Base-by-base conservation (phyloP, 2,329 filamentous ascomycete genomes). In the Pseudohalonectria lignicola region DNA sequence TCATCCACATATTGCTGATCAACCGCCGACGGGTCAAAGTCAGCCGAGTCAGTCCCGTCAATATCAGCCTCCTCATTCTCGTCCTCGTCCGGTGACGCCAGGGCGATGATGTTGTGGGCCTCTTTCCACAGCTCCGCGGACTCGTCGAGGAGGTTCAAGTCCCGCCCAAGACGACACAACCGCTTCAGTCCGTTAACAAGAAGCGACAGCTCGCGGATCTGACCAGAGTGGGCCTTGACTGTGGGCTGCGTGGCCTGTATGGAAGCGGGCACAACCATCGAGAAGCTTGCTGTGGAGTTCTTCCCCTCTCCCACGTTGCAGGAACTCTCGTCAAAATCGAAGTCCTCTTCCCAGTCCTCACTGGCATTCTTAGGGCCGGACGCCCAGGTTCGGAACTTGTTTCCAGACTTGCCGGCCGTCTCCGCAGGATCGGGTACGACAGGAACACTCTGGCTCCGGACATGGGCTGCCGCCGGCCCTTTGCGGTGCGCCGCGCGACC, bases 331-430 rank as follows among this genome's bases (percentile, higher is more conserved):
- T 67, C 71, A 53, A 90, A 88, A 43, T 90, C 83, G 49, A 93
- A 92, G 54, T 93, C 86, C 45, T 88, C 83, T 49, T 90, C 86
- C 86, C 86, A 93, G 51, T 92, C 85, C 54, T 93, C 86, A 43
- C 81, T 88, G 10, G 79, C 79, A 13, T 76, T 81, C 56, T 88
- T 88, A 44, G 76, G 79, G n/a, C 81, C 77, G 31, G 86, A 62
- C 3, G 82, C 83, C 84, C 84, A 90, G 1, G 84, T 88, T 31
- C 84, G 82, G 51, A 86, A 90, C 50, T 87, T 88, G 38, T 71
- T 63, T 2, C 61, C 71, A n/a, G 73, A 43, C 51, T 57, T 66
- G 56, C 62, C 82, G 51, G 56, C 57, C 52, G 57, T 69, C 54
- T 70, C 81, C 43, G 59, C 66, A 57, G 49, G 60, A 49, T 86